Evolutionary conservation across 352 stramenopile species (phyloP), one percentile per base, ranked within the genome.

Genomic region (Globisporangium echinulatum): DNA sequence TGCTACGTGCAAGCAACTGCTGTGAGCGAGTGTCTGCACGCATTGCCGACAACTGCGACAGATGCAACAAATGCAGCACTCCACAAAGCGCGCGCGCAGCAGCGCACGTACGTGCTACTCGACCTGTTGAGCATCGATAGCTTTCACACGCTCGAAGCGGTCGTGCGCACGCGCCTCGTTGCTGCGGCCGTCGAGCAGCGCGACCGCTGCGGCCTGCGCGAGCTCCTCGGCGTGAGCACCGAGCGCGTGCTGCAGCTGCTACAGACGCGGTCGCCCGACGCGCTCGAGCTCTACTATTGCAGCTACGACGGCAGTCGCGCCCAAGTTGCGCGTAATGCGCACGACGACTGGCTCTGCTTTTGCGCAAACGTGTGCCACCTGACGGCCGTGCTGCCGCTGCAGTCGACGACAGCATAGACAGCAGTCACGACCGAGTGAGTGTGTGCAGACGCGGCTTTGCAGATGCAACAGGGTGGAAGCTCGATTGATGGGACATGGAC

Each of bases 281-380:
- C 58, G 1, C 68, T 85, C 47, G 61, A 65, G 14, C 60, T 88
- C 7, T 77, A 56, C 54, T 82, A 87, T 60, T 88, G 77, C 46
- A 61, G 63, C 8, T 67, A 69, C 37, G 69, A 73, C 52, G 66
- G 66, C 36, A 61, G 58, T 15, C 61, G 70, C 40, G 50, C 61
- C 5, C 58, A 69, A 51, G 55, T 75, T 4, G 61, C 46, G 58
- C 49, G n/a, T 8, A 49, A 66, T 14, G n/a, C n/a, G n/a, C n/a
- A 36, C 1, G 52, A 75, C 58, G 63, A 75, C 33, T 89, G 79
- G 79, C 71, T 89, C 15, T 83, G 75, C 68, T 87, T 89, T 54
- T 89, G 77, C 58, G 75, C 75, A 3, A 87, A 87, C 49, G 73
- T 84, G 17, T 75, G 76, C 59, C 79, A 87, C 62, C 62, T 89